Evolutionary conservation across 2,329 filamentous ascomycete genomes (phyloP).

Genomic region (Colletotrichum eremochloae): DNA sequence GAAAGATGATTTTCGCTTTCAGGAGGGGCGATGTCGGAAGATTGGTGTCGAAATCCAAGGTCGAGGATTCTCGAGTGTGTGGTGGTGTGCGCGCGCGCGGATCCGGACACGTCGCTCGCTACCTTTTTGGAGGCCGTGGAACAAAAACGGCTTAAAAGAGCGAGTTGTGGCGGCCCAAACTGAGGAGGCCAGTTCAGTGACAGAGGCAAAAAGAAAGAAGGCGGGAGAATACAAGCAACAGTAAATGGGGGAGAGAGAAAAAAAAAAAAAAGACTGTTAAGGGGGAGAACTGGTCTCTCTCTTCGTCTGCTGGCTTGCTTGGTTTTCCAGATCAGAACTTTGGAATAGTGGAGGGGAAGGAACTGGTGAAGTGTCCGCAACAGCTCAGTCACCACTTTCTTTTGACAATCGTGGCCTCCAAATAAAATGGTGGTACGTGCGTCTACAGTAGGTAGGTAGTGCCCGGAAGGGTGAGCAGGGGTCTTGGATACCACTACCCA

Average conservation of each 20-base stretch:
- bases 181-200: neutral
- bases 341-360: neutral
- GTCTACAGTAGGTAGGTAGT: constrained; percentile 12
- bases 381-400: constrained; percentile 33
- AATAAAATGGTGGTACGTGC: constrained; percentile 42
- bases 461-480: constrained; percentile 1
- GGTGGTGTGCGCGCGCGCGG: constrained; percentile 2
- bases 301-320: constrained; percentile 1
- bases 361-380: constrained; percentile 19
- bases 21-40: constrained; percentile 10
- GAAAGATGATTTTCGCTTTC: constrained; percentile 11
- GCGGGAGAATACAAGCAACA: neutral
- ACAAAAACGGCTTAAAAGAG: constrained; percentile 7
- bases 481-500: constrained; percentile 7
- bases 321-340: constrained; percentile 15
- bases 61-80: neutral
- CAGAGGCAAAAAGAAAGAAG: neutral
- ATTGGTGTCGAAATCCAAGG: constrained; percentile 8
- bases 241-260: neutral
- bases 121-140: neutral
- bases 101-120: constrained; percentile 25
- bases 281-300: neutral
- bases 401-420: constrained; percentile 54
- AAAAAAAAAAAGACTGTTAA: neutral
- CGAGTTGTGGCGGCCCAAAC: neutral